Conservation (phyloP, 441 rosid species). For the Pelargonium australe region DNA sequence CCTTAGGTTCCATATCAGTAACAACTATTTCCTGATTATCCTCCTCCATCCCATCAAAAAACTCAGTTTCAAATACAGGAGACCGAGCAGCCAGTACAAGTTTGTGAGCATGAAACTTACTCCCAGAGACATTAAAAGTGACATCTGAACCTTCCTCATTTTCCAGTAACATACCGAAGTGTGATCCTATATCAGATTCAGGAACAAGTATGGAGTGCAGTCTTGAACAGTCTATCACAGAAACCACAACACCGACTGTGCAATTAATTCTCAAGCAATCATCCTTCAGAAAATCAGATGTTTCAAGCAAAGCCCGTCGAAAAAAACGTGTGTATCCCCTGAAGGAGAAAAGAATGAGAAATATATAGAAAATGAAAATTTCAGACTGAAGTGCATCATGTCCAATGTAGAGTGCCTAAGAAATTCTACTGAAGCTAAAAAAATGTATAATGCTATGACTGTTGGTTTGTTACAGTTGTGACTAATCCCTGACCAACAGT, state of each 20-base stretch:
- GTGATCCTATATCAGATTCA: conserved; percentile 64
- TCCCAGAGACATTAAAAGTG: conserved; percentile 70
- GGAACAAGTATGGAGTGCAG: conserved; percentile 58
- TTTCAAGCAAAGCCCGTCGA: conserved; percentile 58
- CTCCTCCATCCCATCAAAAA: conserved; percentile 90
- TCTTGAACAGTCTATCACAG: conserved; percentile 82
- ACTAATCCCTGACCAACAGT: too few species aligned
- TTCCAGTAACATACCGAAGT: conserved; percentile 74
- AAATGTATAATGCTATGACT: too few species aligned
- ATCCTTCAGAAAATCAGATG: conserved; percentile 82
- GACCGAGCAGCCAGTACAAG: conserved; percentile 93
- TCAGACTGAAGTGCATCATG: neutral
- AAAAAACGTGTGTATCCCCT: conserved; percentile 97
- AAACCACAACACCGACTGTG: conserved; percentile 88
- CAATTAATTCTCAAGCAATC: conserved; percentile 68
- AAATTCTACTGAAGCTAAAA: neutral
- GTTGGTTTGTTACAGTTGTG: too few species aligned
- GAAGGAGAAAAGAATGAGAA: conserved; percentile 13
- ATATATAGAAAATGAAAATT: neutral
- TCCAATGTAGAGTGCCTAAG: neutral
- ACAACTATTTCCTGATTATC: conserved; percentile 56
- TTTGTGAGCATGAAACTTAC: conserved; percentile 71
- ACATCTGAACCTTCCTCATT: conserved; percentile 73
- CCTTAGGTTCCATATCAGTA: conserved; percentile 78
- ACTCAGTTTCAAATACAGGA: conserved; percentile 91